Evolutionary conservation across 352 stramenopile species (phyloP).

Genomic region (Phytophthora syringae): DNA sequence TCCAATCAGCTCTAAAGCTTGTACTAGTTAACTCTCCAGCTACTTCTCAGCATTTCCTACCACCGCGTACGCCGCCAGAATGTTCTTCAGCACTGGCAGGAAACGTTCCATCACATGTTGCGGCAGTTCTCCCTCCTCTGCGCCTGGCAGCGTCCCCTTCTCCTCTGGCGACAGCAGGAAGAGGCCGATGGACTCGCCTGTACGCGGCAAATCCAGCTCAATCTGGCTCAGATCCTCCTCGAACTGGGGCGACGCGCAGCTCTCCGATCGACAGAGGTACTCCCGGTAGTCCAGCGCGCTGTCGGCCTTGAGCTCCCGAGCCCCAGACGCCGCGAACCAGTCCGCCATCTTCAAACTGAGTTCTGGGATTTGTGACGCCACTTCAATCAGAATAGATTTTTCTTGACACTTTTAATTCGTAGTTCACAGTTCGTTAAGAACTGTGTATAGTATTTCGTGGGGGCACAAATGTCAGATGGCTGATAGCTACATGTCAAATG

Average conservation of each 20-base stretch:
- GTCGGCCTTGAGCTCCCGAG: constrained; percentile 35
- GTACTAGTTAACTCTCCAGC: neutral
- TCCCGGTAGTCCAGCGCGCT: constrained; percentile 52
- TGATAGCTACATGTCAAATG: no score
- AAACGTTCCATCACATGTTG: constrained; percentile 33
- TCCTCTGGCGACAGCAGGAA: constrained; percentile 48
- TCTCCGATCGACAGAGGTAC: constrained; percentile 43
- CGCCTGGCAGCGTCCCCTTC: neutral
- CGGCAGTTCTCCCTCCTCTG: constrained; percentile 30
- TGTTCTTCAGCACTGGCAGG: constrained; percentile 52
- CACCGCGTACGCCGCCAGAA: constrained; percentile 67
- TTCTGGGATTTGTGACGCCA: constrained; percentile 13
- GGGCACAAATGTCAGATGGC: no score
- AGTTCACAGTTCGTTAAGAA: no score
- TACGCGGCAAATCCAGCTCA: constrained; percentile 71
- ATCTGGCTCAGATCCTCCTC: constrained; percentile 76
- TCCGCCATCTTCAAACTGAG: constrained; percentile 34
- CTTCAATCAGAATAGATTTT: no score
- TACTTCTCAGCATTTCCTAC: constrained; percentile 32
- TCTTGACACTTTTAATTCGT: no score
- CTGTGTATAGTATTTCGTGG: no score
- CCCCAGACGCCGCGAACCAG: constrained; percentile 58
- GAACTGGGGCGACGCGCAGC: constrained; percentile 32
- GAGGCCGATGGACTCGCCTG: constrained; percentile 56
- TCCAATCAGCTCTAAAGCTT: neutral